phyloP scores from a whole-genome alignment of 1,139 yeast species.

The Nadsonia starkeyi-henricii region DNA sequence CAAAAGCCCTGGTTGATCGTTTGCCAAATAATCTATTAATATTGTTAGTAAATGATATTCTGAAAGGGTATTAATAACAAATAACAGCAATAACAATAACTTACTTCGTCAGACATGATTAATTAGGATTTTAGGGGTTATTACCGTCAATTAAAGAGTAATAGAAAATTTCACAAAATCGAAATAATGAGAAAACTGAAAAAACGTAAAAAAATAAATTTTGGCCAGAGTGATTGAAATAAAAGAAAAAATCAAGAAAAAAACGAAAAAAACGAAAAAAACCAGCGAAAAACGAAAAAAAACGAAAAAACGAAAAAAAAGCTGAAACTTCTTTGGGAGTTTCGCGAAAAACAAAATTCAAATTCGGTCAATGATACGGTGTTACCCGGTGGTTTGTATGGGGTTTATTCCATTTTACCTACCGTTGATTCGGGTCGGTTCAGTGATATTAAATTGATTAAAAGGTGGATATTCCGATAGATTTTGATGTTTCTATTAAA shows the following conservation, averaged over 20 bases:
- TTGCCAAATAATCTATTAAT: constrained; percentile 67
- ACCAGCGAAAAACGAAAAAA: neutral
- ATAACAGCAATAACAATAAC: constrained; percentile 7
- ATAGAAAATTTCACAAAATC: neutral
- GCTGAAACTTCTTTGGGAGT: neutral
- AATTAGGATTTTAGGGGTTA: too few species aligned
- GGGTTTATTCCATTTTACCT: too few species aligned
- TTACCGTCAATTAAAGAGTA: too few species aligned
- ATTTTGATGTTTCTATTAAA: too few species aligned
- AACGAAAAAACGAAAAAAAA: neutral
- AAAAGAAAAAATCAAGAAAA: neutral
- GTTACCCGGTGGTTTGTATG: neutral
- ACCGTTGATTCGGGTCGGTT: too few species aligned
- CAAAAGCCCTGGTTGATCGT: constrained; percentile 82
- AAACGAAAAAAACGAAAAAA: neutral
- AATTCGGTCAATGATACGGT: too few species aligned
- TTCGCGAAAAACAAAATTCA: neutral
- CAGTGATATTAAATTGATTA: too few species aligned
- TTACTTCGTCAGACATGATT: constrained; percentile 32
- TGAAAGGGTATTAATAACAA: neutral
- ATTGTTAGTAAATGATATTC: constrained; percentile 1
- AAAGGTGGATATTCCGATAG: too few species aligned
- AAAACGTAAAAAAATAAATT: neutral
- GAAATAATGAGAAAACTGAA: neutral
- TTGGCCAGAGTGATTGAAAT: neutral